These are phyloP conservation scores for Sclerotinia sclerotiorum DNA, from an alignment of 2,329 filamentous ascomycete genomes.

Conservation along the genomic window DNA sequence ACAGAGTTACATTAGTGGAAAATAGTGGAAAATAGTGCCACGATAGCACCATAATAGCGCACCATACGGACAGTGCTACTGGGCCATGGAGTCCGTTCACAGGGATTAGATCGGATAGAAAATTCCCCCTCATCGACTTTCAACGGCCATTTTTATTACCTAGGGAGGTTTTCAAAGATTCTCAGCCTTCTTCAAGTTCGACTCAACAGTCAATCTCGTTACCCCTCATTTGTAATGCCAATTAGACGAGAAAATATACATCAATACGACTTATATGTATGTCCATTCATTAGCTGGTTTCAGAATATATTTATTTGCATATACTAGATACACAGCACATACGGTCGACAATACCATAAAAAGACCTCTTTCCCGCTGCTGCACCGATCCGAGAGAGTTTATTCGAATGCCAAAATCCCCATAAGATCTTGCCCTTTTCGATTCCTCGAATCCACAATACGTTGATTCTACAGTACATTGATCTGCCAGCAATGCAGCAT, in stretches of 20 bases:
- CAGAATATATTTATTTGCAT: not conserved
- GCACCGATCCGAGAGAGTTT: not conserved
- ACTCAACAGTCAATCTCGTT: not conserved
- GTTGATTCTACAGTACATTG: too few species aligned
- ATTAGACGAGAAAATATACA: not conserved
- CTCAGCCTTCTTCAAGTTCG: not conserved
- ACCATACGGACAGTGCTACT: not conserved
- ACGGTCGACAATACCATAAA: not conserved
- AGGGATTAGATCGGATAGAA: constrained; percentile 4
- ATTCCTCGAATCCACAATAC: not conserved
- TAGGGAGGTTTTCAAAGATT: not conserved
- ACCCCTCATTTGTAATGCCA: not conserved
- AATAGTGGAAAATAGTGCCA: not conserved
- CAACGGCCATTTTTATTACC: not conserved
- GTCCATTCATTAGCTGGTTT: not conserved
- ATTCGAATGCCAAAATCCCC: not conserved
- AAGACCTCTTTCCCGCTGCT: not conserved
- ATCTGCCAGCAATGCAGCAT: not conserved
- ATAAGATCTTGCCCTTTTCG: not conserved
- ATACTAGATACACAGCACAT: not conserved
- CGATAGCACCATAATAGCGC: not conserved
- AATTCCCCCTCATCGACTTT: not conserved
- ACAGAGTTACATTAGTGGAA: not conserved
- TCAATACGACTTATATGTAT: too few species aligned
- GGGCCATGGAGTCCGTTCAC: not conserved